Evolutionary conservation across 2,329 filamentous ascomycete species (phyloP), one percentile per base, ranked within the genome.

Genomic region (Tolypocladium ovalisporum): DNA sequence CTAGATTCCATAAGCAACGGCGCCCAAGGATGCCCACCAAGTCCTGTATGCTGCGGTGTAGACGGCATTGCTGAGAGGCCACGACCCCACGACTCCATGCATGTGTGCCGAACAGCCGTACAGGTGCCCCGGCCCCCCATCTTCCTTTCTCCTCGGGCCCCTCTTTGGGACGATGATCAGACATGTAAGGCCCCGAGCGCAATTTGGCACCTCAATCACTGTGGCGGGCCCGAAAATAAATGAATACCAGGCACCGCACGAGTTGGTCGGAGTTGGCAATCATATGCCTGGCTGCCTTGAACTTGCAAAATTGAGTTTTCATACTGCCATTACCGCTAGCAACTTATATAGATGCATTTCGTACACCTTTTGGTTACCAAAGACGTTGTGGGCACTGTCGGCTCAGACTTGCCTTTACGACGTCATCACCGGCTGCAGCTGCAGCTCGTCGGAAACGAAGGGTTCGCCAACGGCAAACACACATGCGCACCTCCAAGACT

Each of bases 361-460:
- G 44, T 29, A 19, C 10, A 19, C 42, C 22, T 15, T 29, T 17
- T 34, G 47, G 47, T 19, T 51, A 19, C 7, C 47, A 34, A 15
- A 34, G 12, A n/a, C 27, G 27, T 32, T 29, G 8, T 27, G 10
- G 7, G 19, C 39, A 24, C 15, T 49, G 44, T 65, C 62, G 75
- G 79, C 82, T 85, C 82, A 85, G 81, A 83, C 79, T 84, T 85
- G 82, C 82, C 82, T 85, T 84, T 80, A 79, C 71, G 63, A 74
- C 79, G 67, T 82, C 79, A 81, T 71, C 56, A 73, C 67, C 69
- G 24, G 64, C 71, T 60, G 64, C 58, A 60, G 56, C 59, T 57
- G 24, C 49, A 27, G 10, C 57, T 27, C 64, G 60, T 60, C 62
- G 63, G 60, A 59, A 56, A 57, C 56, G 60, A 66, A 66, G 73